Conservation (phyloP, 2,329 filamentous ascomycete species). For the Microcera coccophila region DNA sequence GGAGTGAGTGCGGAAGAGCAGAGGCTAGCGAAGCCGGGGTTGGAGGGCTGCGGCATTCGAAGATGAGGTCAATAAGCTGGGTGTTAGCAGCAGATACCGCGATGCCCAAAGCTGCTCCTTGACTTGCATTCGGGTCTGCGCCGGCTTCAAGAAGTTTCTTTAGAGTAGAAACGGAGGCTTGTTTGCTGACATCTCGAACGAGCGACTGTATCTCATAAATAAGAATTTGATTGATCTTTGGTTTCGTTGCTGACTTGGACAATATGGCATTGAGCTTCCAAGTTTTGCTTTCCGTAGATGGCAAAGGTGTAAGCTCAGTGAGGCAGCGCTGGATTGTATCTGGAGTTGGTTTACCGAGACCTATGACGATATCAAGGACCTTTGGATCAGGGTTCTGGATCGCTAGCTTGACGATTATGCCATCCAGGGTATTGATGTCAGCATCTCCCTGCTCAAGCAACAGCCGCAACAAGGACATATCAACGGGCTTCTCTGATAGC, state of each 20-base stretch:
- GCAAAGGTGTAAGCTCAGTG: conserved; percentile 39
- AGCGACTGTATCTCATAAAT: conserved; percentile 49
- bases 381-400: conserved; percentile 43
- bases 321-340: conserved; percentile 44
- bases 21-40: conserved; percentile 43
- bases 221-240: conserved; percentile 44
- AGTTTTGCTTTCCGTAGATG: conserved; percentile 44
- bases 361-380: conserved; percentile 46
- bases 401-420: conserved; percentile 41
- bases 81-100: conserved; percentile 46
- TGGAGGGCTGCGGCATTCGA: conserved; percentile 36
- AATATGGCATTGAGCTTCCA: conserved; percentile 49
- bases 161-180: conserved; percentile 42
- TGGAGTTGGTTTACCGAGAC: conserved; percentile 41
- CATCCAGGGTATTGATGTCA: conserved; percentile 49
- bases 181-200: conserved; percentile 34
- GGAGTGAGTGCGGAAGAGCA: conserved; percentile 51
- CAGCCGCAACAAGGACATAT: conserved; percentile 46
- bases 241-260: conserved; percentile 39
- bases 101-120: conserved; percentile 48
- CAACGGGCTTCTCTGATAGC: conserved; percentile 44
- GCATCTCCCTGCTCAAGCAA: conserved; percentile 50
- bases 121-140: conserved; percentile 52
- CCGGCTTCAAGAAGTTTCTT: conserved; percentile 47
- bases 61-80: conserved; percentile 47